phyloP scores from a whole-genome alignment of 2,329 filamentous ascomycete species.

The Cladosporium sp. region DNA sequence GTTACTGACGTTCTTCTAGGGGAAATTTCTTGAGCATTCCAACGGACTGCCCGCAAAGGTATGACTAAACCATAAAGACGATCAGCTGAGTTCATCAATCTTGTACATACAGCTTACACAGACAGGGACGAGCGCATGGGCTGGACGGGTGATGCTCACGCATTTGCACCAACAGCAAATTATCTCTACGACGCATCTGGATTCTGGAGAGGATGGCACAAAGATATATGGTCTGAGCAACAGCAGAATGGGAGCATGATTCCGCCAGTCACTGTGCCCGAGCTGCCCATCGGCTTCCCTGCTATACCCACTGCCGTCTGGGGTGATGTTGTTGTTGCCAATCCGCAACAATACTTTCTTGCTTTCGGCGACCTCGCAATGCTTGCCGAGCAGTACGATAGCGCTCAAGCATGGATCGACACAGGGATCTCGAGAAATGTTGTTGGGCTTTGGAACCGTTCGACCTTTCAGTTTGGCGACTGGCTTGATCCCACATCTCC shows the following conservation, averaged over 20 bases:
- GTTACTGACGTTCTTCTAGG: not conserved
- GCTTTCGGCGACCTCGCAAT: slow-evolving; percentile 33
- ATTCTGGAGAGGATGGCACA: slow-evolving; percentile 48
- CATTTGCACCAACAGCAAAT: slow-evolving; percentile 48
- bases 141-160: slow-evolving; percentile 50
- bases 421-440: slow-evolving; percentile 28
- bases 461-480: slow-evolving; percentile 36
- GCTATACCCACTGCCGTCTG: slow-evolving; percentile 32
- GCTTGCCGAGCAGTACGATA: slow-evolving; percentile 33
- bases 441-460: slow-evolving; percentile 32
- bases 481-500: slow-evolving; percentile 40
- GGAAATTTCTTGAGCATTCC: slow-evolving; percentile 56
- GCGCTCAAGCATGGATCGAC: slow-evolving; percentile 36
- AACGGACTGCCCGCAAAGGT: slow-evolving; percentile 52
- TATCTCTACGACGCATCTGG: slow-evolving; percentile 52
- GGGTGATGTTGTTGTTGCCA: slow-evolving; percentile 36
- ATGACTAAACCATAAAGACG: too few relatives aligned
- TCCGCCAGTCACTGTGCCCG: slow-evolving; percentile 20
- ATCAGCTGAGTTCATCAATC: too few relatives aligned
- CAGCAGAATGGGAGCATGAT: slow-evolving; percentile 20
- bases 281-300: not conserved
- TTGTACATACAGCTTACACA: slow-evolving; percentile 7
- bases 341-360: slow-evolving; percentile 34
- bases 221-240: slow-evolving; percentile 41
- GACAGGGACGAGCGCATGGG: slow-evolving; percentile 50